Percentiles rank a stretch among this genome's conserved stretches.
Evolutionary conservation across 2,329 filamentous ascomycete genomes (phyloP).

Genomic region (Ilyonectria sp.): DNA sequence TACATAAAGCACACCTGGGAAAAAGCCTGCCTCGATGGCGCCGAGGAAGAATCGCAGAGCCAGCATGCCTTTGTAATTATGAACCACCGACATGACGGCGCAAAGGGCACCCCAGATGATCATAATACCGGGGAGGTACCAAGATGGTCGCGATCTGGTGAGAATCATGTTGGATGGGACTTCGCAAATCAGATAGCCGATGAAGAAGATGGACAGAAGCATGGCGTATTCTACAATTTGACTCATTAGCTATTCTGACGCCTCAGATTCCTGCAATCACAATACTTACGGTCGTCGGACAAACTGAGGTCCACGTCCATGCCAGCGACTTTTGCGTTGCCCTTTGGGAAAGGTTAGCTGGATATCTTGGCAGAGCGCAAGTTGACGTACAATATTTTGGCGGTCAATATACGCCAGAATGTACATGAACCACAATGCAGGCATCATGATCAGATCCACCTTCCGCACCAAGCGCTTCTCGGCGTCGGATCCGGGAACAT

Average conservation of each 20-base stretch:
- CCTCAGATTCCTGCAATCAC: not conserved
- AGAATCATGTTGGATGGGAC: slow-evolving; percentile 70
- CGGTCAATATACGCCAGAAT: slow-evolving; percentile 50
- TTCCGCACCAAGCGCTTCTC: slow-evolving; percentile 47
- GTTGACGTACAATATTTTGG: slow-evolving; percentile 46
- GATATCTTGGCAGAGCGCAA: not conserved
- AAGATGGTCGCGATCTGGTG: slow-evolving; percentile 62
- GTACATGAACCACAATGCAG: slow-evolving; percentile 69
- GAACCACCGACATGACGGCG: slow-evolving; percentile 49
- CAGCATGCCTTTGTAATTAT: slow-evolving; percentile 47
- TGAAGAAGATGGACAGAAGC: slow-evolving; percentile 68
- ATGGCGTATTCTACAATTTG: slow-evolving; percentile 60
- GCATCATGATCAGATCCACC: slow-evolving; percentile 58
- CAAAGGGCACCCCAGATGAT: slow-evolving; percentile 57
- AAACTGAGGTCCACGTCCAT: slow-evolving; percentile 63
- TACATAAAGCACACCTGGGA: slow-evolving; percentile 72
- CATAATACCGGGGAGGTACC: slow-evolving; percentile 67
- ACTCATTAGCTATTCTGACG: not conserved
- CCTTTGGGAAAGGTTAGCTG: slow-evolving; percentile 38
- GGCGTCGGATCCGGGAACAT: slow-evolving; percentile 44
- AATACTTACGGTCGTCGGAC: slow-evolving; percentile 52
- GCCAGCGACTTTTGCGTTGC: slow-evolving; percentile 66
- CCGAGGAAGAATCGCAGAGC: slow-evolving; percentile 65
- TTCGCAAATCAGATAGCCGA: slow-evolving; percentile 67
- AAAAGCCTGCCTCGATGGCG: slow-evolving; percentile 71